Conservation (phyloP, 371 early-diverging fungal species). For the Mortierella sp. region DNA sequence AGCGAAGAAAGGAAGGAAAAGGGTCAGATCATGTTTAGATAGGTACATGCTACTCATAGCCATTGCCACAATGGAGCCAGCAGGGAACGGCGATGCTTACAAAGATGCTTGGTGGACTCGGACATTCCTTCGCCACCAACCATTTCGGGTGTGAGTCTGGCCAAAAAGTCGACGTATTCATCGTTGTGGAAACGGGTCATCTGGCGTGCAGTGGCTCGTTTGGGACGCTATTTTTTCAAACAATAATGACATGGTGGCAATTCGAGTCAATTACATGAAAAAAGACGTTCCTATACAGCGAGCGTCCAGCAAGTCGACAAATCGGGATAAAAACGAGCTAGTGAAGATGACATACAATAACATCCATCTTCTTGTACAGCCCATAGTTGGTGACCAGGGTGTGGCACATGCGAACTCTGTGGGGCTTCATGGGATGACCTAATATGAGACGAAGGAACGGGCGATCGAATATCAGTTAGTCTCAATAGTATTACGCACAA, state of each 20-base stretch:
- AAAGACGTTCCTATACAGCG: background rate
- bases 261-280: background rate
- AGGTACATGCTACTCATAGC: background rate
- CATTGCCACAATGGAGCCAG: background rate
- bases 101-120: constrained; percentile 82
- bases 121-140: constrained; percentile 85
- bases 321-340: background rate
- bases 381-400: constrained; percentile 96
- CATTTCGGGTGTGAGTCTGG: constrained; percentile 95
- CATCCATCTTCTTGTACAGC: constrained; percentile 93
- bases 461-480: background rate
- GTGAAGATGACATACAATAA: constrained; percentile 70
- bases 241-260: background rate
- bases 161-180: constrained; percentile 99
- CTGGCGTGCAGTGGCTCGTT: constrained; percentile 90
- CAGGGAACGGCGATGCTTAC: constrained; percentile 14
- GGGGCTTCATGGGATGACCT: constrained; percentile 99
- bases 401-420: constrained; percentile 97
- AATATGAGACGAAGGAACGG: constrained; percentile 31
- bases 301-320: background rate
- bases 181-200: constrained; percentile 99
- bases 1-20: background rate
- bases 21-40: background rate
- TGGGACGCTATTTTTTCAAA: constrained; percentile 74
- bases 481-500: background rate